phyloP scores from a whole-genome alignment of 2,329 filamentous ascomycete genomes.

The Talaromyces funiculosus region DNA sequence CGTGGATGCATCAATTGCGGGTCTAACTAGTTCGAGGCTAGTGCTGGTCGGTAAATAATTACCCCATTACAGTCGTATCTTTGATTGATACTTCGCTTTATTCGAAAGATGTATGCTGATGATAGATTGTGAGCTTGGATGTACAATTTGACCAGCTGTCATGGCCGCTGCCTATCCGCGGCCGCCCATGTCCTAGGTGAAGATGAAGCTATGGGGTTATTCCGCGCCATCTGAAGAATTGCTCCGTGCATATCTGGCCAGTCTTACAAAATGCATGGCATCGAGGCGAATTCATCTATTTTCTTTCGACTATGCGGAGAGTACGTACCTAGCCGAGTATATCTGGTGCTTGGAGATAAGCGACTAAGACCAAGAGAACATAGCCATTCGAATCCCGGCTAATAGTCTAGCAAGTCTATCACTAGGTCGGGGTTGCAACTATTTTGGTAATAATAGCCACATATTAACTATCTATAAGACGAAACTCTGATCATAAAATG shows the following conservation, averaged over 20 bases:
- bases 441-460: neutral
- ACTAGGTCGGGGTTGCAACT: neutral
- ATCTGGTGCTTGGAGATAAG: neutral
- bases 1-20: neutral
- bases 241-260: neutral
- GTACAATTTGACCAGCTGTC: neutral
- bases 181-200: neutral
- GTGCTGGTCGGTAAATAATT: neutral
- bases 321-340: neutral
- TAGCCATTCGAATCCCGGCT: neutral
- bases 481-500: neutral
- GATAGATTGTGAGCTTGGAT: neutral
- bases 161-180: neutral
- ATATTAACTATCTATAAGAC: constrained; percentile 1
- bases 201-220: neutral
- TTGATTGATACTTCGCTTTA: neutral
- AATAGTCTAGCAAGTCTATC: neutral
- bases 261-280: neutral
- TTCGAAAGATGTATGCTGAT: neutral
- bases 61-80: neutral
- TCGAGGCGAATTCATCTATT: neutral
- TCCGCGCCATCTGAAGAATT: neutral
- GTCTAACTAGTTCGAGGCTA: neutral
- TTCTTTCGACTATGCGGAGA: neutral
- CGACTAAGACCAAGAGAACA: neutral